These are phyloP conservation scores for Neobulgaria alba DNA, from an alignment of 2,329 filamentous ascomycete genomes.

Conservation along the genomic window DNA sequence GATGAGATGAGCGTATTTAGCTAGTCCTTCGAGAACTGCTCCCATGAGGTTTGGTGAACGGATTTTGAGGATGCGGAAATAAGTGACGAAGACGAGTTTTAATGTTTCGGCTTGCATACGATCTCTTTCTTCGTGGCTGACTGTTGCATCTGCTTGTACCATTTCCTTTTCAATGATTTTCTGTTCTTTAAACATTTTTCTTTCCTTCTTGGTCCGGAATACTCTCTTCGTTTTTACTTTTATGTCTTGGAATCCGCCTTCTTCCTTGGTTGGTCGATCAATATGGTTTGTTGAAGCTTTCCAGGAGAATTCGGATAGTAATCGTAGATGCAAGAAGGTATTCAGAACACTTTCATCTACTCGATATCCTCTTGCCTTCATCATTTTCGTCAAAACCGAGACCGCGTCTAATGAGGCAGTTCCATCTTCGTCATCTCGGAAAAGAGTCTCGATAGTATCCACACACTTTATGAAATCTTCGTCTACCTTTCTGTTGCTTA, in stretches of 20 bases:
- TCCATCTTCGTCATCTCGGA: conserved; percentile 82
- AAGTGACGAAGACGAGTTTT: conserved; percentile 89
- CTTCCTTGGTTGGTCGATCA: conserved; percentile 45
- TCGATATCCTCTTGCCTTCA: conserved; percentile 76
- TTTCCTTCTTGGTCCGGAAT: conserved; percentile 80
- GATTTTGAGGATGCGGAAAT: conserved; percentile 88
- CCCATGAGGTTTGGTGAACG: conserved; percentile 82
- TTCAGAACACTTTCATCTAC: conserved; percentile 83
- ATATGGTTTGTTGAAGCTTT: conserved; percentile 74
- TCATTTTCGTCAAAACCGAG: conserved; percentile 82
- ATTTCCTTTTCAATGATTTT: conserved; percentile 89
- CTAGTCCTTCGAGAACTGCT: conserved; percentile 89
- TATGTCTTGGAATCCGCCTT: conserved; percentile 36
- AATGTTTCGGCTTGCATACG: conserved; percentile 91
- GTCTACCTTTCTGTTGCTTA: conserved; percentile 65
- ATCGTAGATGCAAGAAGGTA: conserved; percentile 79
- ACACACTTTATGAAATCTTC: conserved; percentile 70
- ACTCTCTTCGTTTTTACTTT: conserved; percentile 67
- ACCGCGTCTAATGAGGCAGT: conserved; percentile 81
- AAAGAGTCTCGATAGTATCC: conserved; percentile 71
- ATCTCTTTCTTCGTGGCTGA: conserved; percentile 87
- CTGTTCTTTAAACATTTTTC: conserved; percentile 76
- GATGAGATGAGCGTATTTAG: conserved; percentile 91
- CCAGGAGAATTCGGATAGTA: conserved; percentile 78
- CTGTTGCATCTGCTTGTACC: conserved; percentile 81